Base-by-base conservation (phyloP, 2,329 filamentous ascomycete genomes). In the Trichoderma pleuroti region DNA sequence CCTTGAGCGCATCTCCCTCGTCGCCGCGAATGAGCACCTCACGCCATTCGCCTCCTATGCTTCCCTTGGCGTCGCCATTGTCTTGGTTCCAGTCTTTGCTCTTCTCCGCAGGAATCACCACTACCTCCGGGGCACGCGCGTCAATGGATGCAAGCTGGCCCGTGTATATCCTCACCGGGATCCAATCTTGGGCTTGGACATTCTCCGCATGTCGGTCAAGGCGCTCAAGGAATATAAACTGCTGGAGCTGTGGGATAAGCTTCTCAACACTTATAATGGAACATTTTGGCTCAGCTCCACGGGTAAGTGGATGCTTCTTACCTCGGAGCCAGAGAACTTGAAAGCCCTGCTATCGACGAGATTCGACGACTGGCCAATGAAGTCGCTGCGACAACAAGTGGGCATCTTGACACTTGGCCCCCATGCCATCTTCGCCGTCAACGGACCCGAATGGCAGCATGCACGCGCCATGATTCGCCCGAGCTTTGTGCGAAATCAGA, bases 361-460 rank as follows among this genome's bases (percentile, higher is more conserved):
- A 24, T 87, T 88, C 75, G 83, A 86, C 49, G 84, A 88, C 71
- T 91, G 85, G 79, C 79, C 77, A 18, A 76, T 88, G 28, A 84
- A 79, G 0, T 76, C 75, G 3, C 74, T 80, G 26, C 76, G 84
- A 6, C 74, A 81, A 14, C 72, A 76, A 28, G 76, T 82, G 1
- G 78, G 84, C 49, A 76, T 80, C 6, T 81, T 82, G 0, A 75
- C 88, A 3, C 76, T 89, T 6, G 88, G 87, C 0, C 75, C 73
- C 5, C 78, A 85, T 46, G 85, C 85, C 36, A 87, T 90, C 68
- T 89, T 90, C 75, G 83, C 82, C 3, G 81, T 81, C 32, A 87
- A 89, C 74, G 87, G 87, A 0, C 73, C 77, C 18, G 79, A 80
- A 34, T 90, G 88, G 88, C 83, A 85, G 56, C 80, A 82, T n/a